Percentiles rank a stretch among this genome's conserved stretches.
Conservation (phyloP, 441 rosid genomes). For the Populus hybrid region DNA sequence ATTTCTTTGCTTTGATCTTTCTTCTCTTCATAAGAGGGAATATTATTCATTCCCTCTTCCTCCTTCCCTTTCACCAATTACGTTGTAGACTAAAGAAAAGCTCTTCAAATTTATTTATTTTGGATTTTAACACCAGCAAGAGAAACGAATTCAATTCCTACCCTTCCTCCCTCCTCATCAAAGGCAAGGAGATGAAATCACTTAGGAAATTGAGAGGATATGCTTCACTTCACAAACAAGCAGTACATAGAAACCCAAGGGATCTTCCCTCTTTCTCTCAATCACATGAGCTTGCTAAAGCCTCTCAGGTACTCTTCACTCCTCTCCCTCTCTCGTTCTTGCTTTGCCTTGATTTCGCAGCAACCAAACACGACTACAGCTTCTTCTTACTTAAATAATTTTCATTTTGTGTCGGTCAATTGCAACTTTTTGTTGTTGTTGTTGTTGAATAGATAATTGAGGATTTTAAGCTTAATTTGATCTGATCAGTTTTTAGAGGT, state of each 20-base stretch:
- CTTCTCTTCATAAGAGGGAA: not conserved
- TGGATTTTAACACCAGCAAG: not conserved
- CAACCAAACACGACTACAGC: not conserved
- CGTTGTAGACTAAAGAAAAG: not conserved
- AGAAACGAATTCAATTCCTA: not conserved
- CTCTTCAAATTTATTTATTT: not conserved
- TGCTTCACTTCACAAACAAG: constrained; percentile 39
- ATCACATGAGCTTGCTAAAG: constrained; percentile 69
- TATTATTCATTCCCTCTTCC: not conserved
- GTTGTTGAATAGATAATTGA: not conserved
- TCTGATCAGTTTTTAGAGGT: not conserved
- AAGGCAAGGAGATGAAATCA: constrained; percentile 61
- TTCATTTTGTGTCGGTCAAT: not conserved
- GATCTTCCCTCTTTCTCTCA: constrained; percentile 49
- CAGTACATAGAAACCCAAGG: constrained; percentile 38
- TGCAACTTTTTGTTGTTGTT: not conserved
- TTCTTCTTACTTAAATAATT: not conserved
- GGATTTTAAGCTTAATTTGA: not conserved
- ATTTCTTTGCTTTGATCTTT: not conserved
- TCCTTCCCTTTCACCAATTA: not conserved
- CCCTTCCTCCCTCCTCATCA: not conserved
- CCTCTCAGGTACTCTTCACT: constrained; percentile 56
- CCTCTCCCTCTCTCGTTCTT: not conserved
- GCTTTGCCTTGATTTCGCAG: not conserved
- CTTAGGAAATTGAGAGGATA: constrained; percentile 64